Percentiles rank a stretch among this genome's conserved stretches.
Evolutionary conservation across 2,329 filamentous ascomycete species (phyloP).

Genomic region (Aspergillus luchuensis): DNA sequence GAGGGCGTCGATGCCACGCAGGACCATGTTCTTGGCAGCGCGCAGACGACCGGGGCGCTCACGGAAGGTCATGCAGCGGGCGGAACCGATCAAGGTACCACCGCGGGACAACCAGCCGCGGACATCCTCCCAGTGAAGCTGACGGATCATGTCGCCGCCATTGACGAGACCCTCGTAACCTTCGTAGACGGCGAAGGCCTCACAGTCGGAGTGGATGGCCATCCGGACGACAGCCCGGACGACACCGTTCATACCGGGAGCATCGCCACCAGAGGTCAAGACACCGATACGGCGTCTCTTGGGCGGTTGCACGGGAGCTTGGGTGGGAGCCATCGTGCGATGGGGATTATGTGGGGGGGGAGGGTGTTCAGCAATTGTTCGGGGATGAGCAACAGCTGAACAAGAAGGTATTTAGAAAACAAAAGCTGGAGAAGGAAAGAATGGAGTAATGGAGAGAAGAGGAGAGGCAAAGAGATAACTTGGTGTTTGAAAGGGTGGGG

Average conservation of each 20-base stretch:
- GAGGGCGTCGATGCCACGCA: constrained; percentile 90
- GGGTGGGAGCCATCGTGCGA: constrained; percentile 22
- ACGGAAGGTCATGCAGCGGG: constrained; percentile 88
- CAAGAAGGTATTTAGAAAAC: constrained; percentile 7
- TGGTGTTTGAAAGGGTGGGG: constrained; percentile 20
- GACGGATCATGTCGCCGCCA: constrained; percentile 82
- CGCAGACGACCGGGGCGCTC: constrained; percentile 79
- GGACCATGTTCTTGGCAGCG: constrained; percentile 91
- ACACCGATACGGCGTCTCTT: constrained; percentile 74
- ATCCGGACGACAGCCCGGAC: constrained; percentile 90
- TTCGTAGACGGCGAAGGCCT: constrained; percentile 81
- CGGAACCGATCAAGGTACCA: constrained; percentile 93
- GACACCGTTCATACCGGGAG: constrained; percentile 90
- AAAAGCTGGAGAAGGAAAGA: constrained; percentile 12
- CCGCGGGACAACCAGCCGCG: constrained; percentile 92
- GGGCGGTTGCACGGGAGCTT: constrained; percentile 23
- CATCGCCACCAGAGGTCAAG: constrained; percentile 93
- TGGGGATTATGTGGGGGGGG: neutral
- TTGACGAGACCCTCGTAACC: constrained; percentile 94
- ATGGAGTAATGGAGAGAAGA: neutral
- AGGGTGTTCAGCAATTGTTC: constrained; percentile 5
- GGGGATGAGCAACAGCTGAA: constrained; percentile 2
- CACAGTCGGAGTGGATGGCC: constrained; percentile 80
- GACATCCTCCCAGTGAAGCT: constrained; percentile 91
- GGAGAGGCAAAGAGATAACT: constrained; percentile 12